Evolutionary conservation across 2,329 filamentous ascomycete species (phyloP), one percentile per base, ranked within the genome.

Genomic region (Ophiosphaerella narmari): DNA sequence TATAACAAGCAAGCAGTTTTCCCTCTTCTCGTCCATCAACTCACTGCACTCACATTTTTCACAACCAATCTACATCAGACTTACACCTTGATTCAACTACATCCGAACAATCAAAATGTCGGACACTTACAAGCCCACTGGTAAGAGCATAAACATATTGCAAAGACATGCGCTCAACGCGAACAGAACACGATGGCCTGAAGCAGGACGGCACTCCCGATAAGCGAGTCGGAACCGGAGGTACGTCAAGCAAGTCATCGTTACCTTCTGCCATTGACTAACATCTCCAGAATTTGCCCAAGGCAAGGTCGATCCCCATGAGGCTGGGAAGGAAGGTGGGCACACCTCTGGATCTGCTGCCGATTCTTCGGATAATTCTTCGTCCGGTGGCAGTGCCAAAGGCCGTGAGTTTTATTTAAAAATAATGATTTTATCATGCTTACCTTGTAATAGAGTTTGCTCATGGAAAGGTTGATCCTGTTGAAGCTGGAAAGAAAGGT

Each of bases 191-290:
- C 42, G 47, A 41, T 39, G 54, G 54, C 21, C 45, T 57, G 9
- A 53, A 53, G 50, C 54, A 57, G 18, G 54, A 57, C 32, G 54
- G 54, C 16, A 53, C 51, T 16, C 54, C 54, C 18, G 54, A 57
- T 42, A 57, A 57, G 47, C 43, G 54, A 7, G 54, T 57, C 7
- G 54, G 54, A 11, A 57, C 54, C 31, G 52, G 52, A 26, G 54
- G 54, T 48, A 42, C 14, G 23, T 36, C 13, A 16, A 9, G 23
- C 7, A 7, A n/a, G 7, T 18, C 33, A 12, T 18, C 4, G 6
- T 26, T 5, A 18, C 6, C 21, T 37, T 23, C 14, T 31, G 11
- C 9, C 14, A 21, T n/a, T 14, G 18, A 32, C 33, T 52, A 23
- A 48, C 37, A 41, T 9, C 13, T 7, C 6, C 13, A 55, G 54